Evolutionary conservation across 805 yeast species (phyloP).

Genomic region (Starmerella stellata): DNA sequence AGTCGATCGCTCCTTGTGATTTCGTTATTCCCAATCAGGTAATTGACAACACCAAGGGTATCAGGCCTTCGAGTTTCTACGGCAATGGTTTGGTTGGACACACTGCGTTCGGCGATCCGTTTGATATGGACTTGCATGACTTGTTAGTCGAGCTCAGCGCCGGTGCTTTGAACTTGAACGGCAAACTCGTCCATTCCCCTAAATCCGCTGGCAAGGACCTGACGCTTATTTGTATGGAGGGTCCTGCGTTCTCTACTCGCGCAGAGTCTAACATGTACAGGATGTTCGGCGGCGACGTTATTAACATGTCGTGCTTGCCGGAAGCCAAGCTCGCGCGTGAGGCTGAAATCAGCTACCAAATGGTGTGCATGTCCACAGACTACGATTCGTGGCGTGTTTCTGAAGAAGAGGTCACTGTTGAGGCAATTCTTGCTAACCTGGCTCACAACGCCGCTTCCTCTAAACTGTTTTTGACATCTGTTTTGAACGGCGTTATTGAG

Average conservation of each 20-base stretch:
- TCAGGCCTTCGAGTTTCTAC: constrained; percentile 74
- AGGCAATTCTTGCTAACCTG: constrained; percentile 80
- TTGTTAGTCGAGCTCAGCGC: constrained; percentile 34
- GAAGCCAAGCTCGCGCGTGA: constrained; percentile 94
- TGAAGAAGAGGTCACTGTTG: constrained; percentile 96
- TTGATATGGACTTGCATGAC: constrained; percentile 54
- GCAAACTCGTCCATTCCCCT: constrained; percentile 49
- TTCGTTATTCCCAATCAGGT: constrained; percentile 93
- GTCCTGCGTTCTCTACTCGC: constrained; percentile 92
- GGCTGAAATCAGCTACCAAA: constrained; percentile 91
- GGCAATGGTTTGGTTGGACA: constrained; percentile 92
- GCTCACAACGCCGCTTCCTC: constrained; percentile 80
- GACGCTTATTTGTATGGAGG: constrained; percentile 93
- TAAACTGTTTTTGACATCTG: constrained; percentile 47
- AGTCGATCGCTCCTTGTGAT: constrained; percentile 80
- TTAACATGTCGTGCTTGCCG: constrained; percentile 95
- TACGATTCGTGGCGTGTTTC: constrained; percentile 96
- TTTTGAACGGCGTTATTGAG: constrained; percentile 49
- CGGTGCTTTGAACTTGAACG: constrained; percentile 22
- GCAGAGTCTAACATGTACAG: constrained; percentile 83
- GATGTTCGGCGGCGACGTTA: constrained; percentile 82
- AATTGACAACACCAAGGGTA: constrained; percentile 93
- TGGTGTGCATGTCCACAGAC: constrained; percentile 98
- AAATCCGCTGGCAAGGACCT: constrained; percentile 39
- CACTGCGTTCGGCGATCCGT: constrained; percentile 94